These are phyloP conservation scores for Trypethelium eluteriae DNA, from an alignment of 495 filamentous ascomycete species.

Conservation along the genomic window DNA sequence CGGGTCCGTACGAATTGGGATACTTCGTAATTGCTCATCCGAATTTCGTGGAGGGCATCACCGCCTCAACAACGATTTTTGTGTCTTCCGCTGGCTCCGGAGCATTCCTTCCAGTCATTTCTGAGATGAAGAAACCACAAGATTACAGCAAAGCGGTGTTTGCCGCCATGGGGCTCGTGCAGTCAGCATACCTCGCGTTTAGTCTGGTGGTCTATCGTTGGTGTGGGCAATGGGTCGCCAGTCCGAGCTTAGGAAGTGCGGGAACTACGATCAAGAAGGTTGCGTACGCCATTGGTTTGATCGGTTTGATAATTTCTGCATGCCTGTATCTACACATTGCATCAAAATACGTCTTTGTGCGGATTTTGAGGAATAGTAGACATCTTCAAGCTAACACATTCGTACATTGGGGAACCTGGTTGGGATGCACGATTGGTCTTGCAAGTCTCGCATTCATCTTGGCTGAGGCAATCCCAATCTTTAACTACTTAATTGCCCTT, in stretches of 20 bases:
- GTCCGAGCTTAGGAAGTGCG: conserved; percentile 33
- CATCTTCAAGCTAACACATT: conserved; percentile 35
- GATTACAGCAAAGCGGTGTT: conserved; percentile 34
- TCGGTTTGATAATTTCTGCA: conserved; percentile 23
- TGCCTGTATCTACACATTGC: conserved; percentile 26
- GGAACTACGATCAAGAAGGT: conserved; percentile 36
- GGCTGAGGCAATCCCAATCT: conserved; percentile 35
- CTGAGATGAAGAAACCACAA: conserved; percentile 32
- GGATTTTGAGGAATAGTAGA: conserved; percentile 31
- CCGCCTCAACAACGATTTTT: conserved; percentile 35
- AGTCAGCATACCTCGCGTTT: conserved; percentile 31
- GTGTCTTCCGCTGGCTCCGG: conserved; percentile 22
- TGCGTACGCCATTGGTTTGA: conserved; percentile 33
- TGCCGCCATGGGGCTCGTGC: conserved; percentile 33
- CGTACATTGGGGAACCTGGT: conserved; percentile 33
- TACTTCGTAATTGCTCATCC: conserved; percentile 34
- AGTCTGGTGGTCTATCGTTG: conserved; percentile 34
- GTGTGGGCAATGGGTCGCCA: conserved; percentile 36
- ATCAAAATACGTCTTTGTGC: conserved; percentile 38
- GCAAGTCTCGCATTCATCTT: conserved; percentile 30
- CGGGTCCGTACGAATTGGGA: conserved; percentile 34
- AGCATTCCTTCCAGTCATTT: conserved; percentile 21
- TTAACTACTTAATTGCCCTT: conserved; percentile 34
- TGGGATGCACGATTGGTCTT: conserved; percentile 29
- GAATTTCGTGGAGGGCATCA: conserved; percentile 30